Base-by-base conservation (phyloP, 78 protist species). In the Dictyostelium discoideum region DNA sequence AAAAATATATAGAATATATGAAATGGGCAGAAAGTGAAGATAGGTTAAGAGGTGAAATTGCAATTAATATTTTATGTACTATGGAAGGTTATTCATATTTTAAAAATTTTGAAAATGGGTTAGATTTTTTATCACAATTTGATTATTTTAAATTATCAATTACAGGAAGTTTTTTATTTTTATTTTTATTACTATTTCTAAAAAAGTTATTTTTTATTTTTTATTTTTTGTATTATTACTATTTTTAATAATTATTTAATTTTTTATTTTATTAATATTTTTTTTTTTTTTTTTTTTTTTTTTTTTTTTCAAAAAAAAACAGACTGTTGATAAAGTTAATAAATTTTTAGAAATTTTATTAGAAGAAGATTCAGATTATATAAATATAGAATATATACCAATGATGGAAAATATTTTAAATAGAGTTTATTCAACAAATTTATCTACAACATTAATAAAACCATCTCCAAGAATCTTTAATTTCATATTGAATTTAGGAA, bases 91-190 rank as follows among this genome's bases (percentile, higher is more conserved):
- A 79, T 44, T 39, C 67, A 11, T 79, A 79, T 79, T 79, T 79
- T 5, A 39, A 79, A 79, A 46, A 79, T n/a, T 79, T 79, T 79
- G 67, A 79, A 46, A 79, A 79, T 79, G 63, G 57, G 10, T 44
- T 79, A 16, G 84, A 79, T 32, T 79, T 44, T 79, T 44, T 79
- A 79, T 39, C 54, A n/a, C 54, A 46, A 44, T 79, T 79, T 79
- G 84, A 79, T 79, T 79, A 79, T 79, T 79, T 44, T 79, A 79
- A 79, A 79, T 79, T 79, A 79, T 79, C 84, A 79, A 79, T 44
- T 9, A 44, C 54, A 16, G 84, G 44, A 78, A 10, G 84, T 20
- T 14, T 60, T 60, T 60, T 54, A 10, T 16, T 54, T 0, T 60
- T 60, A 73, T 73, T 73, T 0, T 46, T 46, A 9, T 46, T 54